phyloP scores from a whole-genome alignment of 257 asterid species.

The Buddleja alternifolia region DNA sequence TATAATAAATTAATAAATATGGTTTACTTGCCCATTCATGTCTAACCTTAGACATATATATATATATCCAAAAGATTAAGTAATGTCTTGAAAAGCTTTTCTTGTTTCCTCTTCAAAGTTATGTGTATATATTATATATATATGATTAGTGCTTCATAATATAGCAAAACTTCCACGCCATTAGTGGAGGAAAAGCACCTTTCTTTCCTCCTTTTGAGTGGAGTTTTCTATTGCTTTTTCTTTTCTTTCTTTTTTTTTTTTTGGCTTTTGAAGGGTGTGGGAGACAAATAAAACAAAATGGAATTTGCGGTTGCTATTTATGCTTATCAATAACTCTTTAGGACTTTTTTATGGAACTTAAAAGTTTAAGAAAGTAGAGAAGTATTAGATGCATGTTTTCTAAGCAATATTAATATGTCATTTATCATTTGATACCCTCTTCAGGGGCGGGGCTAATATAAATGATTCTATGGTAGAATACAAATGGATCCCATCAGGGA shows the following conservation, averaged over 20 bases:
- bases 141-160: conserved; percentile 27
- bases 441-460: too few species aligned
- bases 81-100: conserved; percentile 21
- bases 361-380: too few species aligned
- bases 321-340: too few species aligned
- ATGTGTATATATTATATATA: conserved; percentile 59
- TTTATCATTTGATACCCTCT: too few species aligned
- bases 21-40: conserved; percentile 26
- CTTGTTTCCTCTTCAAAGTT: conserved; percentile 37
- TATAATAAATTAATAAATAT: conserved; percentile 27
- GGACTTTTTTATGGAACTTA: too few species aligned
- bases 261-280: too few species aligned
- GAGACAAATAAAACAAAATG: too few species aligned
- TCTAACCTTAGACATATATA: conserved; percentile 37
- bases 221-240: conserved; percentile 35
- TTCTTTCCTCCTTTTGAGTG: conserved; percentile 32
- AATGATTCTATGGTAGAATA: too few species aligned
- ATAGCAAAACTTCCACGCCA: conserved; percentile 35
- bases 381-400: too few species aligned
- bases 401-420: too few species aligned
- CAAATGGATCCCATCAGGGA: too few species aligned
- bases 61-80: conserved; percentile 41
- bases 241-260: conserved; percentile 25
- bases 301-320: too few species aligned
- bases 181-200: conserved; percentile 51